Conservation (phyloP, 345 rosid species). For the Eucalyptus paniculata region DNA sequence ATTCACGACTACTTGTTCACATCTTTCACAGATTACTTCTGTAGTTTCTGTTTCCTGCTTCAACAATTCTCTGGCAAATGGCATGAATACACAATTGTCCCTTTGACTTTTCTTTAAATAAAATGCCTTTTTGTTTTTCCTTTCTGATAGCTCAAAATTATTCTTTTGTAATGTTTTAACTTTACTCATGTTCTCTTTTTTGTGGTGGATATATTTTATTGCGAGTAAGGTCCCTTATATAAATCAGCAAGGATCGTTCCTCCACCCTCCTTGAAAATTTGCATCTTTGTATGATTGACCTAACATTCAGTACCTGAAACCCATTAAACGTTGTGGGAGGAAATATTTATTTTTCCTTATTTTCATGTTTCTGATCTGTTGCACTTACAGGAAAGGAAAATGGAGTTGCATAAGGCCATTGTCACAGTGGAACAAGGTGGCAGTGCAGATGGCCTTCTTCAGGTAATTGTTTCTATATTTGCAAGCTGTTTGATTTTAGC, state of each 20-base stretch:
- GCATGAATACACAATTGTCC: not conserved
- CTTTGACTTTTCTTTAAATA: not conserved
- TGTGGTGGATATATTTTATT: not conserved
- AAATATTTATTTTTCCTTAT: not conserved
- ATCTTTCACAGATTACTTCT: not conserved
- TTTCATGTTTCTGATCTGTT: not conserved
- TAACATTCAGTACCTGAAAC: not conserved
- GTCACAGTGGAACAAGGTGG: slow-evolving; percentile 89
- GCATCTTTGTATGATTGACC: not conserved
- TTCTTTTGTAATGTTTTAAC: not conserved
- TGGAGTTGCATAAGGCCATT: slow-evolving; percentile 81
- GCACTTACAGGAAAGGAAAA: slow-evolving; percentile 56
- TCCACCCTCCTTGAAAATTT: not conserved
- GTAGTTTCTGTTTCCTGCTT: not conserved
- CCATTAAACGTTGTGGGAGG: not conserved
- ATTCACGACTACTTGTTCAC: not conserved
- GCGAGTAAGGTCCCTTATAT: not conserved
- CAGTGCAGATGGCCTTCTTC: slow-evolving; percentile 92
- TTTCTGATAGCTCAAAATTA: not conserved
- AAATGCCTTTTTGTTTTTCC: not conserved
- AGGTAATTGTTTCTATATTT: slow-evolving; percentile 25
- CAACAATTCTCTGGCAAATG: not conserved
- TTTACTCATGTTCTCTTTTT: not conserved
- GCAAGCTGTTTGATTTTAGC: not conserved
- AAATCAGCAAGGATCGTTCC: not conserved